Evolutionary conservation across 108 stramenopile species (phyloP).

Genomic region (Skeletonema marinoi): DNA sequence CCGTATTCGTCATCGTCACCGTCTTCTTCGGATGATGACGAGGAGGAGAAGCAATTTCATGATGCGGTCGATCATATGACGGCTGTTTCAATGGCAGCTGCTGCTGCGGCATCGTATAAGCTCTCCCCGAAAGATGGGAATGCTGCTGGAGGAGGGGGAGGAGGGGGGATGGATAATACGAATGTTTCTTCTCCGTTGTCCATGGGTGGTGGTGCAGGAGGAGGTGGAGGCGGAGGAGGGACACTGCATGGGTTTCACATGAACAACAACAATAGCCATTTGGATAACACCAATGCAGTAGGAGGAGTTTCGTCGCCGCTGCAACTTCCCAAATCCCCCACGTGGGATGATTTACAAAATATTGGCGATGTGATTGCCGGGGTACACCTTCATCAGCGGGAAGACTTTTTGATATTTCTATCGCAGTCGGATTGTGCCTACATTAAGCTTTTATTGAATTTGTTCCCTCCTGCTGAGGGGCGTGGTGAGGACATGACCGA

Average conservation of each 20-base stretch:
- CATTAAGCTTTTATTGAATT: constrained; percentile 57
- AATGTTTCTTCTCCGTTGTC: not conserved
- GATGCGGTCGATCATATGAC: constrained; percentile 9
- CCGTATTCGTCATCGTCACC: not conserved
- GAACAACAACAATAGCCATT: not conserved
- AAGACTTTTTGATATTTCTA: constrained; percentile 70
- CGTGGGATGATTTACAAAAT: constrained; percentile 63
- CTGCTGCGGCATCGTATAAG: constrained; percentile 12
- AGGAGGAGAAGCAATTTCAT: constrained; percentile 15
- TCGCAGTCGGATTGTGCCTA: constrained; percentile 80
- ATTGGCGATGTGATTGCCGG: constrained; percentile 71
- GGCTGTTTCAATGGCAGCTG: constrained; percentile 16
- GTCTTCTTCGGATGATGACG: constrained; percentile 14
- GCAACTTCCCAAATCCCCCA: constrained; percentile 78
- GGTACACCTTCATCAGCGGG: constrained; percentile 71
- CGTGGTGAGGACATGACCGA: constrained; percentile 50
- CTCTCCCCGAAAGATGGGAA: not conserved
- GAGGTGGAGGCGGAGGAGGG: not conserved
- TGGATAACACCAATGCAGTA: not conserved
- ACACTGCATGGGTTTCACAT: not conserved
- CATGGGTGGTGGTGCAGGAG: not conserved
- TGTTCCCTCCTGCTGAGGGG: constrained; percentile 68
- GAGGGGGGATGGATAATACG: too few relatives aligned
- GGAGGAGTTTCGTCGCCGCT: constrained; percentile 6
- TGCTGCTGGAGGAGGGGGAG: not conserved